Evolutionary conservation across 164 flowering plant genomes (phyloP).

Genomic region (Tetrastigma voinierianum): DNA sequence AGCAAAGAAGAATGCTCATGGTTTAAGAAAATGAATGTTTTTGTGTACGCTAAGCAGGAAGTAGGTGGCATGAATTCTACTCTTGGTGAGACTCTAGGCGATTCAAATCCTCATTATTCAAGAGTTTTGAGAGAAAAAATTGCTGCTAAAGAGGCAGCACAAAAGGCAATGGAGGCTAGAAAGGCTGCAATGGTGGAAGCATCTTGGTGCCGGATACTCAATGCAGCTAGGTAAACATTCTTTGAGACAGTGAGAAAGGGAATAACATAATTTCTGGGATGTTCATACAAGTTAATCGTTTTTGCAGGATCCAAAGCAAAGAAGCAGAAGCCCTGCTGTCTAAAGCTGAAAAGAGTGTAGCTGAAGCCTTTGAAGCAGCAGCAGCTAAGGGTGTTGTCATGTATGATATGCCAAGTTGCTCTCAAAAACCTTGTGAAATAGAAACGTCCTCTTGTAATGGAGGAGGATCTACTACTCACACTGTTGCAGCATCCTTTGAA

Average conservation of each 20-base stretch:
- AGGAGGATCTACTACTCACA: conserved; percentile 64
- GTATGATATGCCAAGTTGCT: conserved; percentile 67
- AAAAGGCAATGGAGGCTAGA: conserved; percentile 82
- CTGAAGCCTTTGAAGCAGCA: conserved; percentile 84
- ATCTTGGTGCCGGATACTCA: conserved; percentile 91
- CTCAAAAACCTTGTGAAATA: conserved; percentile 48
- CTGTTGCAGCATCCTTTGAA: conserved; percentile 78
- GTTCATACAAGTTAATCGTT: neutral
- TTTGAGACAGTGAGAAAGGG: neutral
- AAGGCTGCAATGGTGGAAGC: conserved; percentile 97
- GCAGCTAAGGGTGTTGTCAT: conserved; percentile 73
- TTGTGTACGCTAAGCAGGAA: conserved; percentile 48
- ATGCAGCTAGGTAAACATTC: conserved; percentile 78
- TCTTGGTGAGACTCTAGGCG: conserved; percentile 87
- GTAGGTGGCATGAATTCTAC: conserved; percentile 82
- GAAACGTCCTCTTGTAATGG: conserved; percentile 49
- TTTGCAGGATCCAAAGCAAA: conserved; percentile 68
- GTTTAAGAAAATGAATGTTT: neutral
- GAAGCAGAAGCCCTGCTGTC: conserved; percentile 63
- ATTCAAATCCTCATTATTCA: conserved; percentile 84
- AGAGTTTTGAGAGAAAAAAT: conserved; percentile 82
- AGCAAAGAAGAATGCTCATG: neutral
- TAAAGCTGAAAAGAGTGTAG: conserved; percentile 64
- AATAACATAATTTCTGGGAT: neutral
- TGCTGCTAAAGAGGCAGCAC: conserved; percentile 84